Conservation (phyloP, 2,329 filamentous ascomycete genomes). For the Trichoderma guizhouense region DNA sequence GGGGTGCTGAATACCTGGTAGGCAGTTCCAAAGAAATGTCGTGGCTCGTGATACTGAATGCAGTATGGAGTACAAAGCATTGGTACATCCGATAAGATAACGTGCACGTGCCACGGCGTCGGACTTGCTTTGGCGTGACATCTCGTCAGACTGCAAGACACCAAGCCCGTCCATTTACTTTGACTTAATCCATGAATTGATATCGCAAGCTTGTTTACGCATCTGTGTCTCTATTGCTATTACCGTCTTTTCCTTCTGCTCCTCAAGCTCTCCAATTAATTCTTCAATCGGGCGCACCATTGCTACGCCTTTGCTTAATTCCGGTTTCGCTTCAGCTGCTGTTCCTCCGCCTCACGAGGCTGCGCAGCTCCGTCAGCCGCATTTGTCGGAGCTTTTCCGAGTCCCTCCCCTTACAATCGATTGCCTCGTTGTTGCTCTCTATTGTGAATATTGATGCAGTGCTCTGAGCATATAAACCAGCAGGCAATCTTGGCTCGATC, state of each 20-base stretch:
- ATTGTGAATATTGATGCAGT: background rate
- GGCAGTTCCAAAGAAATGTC: background rate
- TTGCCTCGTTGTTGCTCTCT: background rate
- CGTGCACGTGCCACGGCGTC: slow-evolving; percentile 14
- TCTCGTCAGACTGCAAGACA: slow-evolving; percentile 11
- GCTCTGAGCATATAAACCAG: background rate
- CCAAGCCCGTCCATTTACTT: background rate
- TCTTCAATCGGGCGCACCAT: background rate
- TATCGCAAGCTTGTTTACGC: background rate
- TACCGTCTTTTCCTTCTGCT: background rate
- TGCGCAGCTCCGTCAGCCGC: background rate
- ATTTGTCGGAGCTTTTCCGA: background rate
- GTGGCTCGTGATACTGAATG: background rate
- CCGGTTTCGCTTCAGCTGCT: background rate
- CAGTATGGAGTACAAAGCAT: background rate
- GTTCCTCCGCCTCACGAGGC: background rate
- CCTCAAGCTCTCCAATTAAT: background rate
- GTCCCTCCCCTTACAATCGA: background rate
- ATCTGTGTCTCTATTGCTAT: background rate
- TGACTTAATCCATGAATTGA: slow-evolving; percentile 1
- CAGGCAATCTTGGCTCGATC: background rate
- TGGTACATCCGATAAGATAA: slow-evolving; percentile 12
- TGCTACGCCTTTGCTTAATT: background rate
- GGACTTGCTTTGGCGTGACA: slow-evolving; percentile 17
- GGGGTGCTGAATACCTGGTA: background rate